Conservation (phyloP, 1,284 basidiomycete species). For the Ceratobasidium sp. region DNA sequence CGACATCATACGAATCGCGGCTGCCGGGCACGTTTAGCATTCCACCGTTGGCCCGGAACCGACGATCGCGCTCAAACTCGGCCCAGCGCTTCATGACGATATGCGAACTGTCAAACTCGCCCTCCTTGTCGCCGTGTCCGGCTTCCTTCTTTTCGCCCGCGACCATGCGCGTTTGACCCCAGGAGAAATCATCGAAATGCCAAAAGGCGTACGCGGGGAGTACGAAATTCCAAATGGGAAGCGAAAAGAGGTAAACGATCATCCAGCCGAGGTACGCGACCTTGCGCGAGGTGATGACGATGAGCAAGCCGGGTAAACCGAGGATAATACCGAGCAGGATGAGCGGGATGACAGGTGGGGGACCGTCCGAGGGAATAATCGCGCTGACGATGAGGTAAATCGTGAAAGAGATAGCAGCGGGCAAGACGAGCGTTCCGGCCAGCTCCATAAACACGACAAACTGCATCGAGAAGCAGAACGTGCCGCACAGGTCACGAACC, state of each 20-base stretch:
- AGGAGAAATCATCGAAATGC: conserved; percentile 99
- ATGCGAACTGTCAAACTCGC: conserved; percentile 94
- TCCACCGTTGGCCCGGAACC: conserved; percentile 75
- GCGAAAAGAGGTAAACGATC: conserved; percentile 90
- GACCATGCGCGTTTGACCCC: conserved; percentile 95
- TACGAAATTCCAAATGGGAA: conserved; percentile 96
- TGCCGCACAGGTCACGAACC: conserved; percentile 95
- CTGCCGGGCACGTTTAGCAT: conserved; percentile 60
- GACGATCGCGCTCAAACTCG: conserved; percentile 95
- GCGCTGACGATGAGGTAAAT: conserved; percentile 92
- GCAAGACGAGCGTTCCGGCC: conserved; percentile 93
- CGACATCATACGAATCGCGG: conserved; percentile 78
- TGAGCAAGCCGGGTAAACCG: conserved; percentile 92
- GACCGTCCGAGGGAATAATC: conserved; percentile 77
- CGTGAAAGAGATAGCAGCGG: conserved; percentile 87
- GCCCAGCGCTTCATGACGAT: conserved; percentile 99
- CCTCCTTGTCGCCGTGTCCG: conserved; percentile 89
- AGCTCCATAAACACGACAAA: conserved; percentile 99
- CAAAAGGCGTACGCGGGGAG: conserved; percentile 96
- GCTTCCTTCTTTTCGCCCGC: conserved; percentile 77
- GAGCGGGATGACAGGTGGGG: conserved; percentile 83
- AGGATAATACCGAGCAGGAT: conserved; percentile 91
- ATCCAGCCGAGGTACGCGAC: conserved; percentile 98
- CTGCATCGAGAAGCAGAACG: conserved; percentile 97
- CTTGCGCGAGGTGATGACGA: conserved; percentile 94